phyloP scores from a whole-genome alignment of 2,329 filamentous ascomycete species.

The Neurospora crassa region DNA sequence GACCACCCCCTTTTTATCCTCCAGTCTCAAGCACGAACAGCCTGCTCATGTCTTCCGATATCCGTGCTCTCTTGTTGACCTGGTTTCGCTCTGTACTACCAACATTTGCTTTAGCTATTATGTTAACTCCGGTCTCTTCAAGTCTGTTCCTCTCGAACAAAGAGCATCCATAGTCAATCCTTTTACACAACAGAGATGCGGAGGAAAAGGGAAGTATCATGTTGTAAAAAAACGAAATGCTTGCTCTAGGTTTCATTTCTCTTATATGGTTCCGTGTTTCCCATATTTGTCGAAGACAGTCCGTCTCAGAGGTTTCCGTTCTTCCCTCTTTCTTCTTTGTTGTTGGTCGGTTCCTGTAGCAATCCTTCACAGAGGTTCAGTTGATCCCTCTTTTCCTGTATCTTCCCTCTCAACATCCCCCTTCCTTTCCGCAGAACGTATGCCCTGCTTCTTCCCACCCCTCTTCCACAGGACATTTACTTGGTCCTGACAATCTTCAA shows the following conservation, averaged over 20 bases:
- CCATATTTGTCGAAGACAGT: background rate
- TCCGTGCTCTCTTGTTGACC: background rate
- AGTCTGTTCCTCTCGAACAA: too few relatives aligned
- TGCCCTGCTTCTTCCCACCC: too few relatives aligned
- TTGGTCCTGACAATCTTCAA: constrained; percentile 81
- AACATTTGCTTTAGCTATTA: background rate
- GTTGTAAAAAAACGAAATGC: background rate
- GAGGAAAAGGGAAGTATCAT: too few relatives aligned
- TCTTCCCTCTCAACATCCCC: too few relatives aligned
- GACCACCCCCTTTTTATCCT: background rate
- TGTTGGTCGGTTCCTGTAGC: background rate
- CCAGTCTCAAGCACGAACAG: too few relatives aligned
- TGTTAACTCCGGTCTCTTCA: too few relatives aligned
- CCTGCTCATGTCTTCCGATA: background rate
- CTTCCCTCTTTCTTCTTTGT: background rate
- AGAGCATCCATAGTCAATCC: too few relatives aligned
- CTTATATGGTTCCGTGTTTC: background rate
- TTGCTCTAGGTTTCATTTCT: background rate
- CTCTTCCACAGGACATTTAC: constrained; percentile 41
- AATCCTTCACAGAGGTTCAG: too few relatives aligned
- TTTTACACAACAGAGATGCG: too few relatives aligned
- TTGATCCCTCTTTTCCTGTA: background rate
- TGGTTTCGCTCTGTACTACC: background rate
- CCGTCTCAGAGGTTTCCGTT: background rate
- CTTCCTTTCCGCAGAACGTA: too few relatives aligned